Base-by-base conservation (phyloP, 2,329 filamentous ascomycete genomes). In the Pleomassaria siparia region DNA sequence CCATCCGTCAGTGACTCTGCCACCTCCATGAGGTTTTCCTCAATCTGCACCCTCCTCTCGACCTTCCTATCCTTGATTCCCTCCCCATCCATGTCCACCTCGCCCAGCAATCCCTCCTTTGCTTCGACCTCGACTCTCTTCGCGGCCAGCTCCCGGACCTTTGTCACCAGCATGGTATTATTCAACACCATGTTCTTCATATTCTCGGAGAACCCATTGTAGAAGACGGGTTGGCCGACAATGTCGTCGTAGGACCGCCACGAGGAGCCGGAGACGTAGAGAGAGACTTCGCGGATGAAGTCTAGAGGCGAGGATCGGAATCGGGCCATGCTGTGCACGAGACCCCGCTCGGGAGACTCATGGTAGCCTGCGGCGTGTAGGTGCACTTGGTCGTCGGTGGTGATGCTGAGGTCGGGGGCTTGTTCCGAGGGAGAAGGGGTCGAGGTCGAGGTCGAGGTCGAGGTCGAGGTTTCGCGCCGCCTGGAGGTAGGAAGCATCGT, bases 161-260 rank as follows among this genome's bases (percentile, higher is more conserved):
- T 88, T 37, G 75, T 73, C 58, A 86, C 86, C 24, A 99, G 76
- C 55, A 95, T 80, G 0, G 86, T 82, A 28, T 88, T 89, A 13
- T 80, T 84, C 59, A 96, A 75, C 22, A 97, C 87, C 59, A 81
- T 79, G 18, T 77, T 76, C 72, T 88, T 95, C 83, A 99, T 96
- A 49, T 90, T 85, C 55, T 96, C 92, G 22, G 86, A 87, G 73
- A 96, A 99, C 21, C 94, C 94, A 0, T 86, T 75, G 71, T 96
- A 99, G 75, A 92, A 97, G 54, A 51, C 86, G 9, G 91, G 90
- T 69, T 96, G 91, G 18, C 94, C 94, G 60, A 97, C 86, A 53
- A 91, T 81, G 53, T 87, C 78, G 65, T 97, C 90, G 75, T 99
- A 99, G 50, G 89, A 89, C 51, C 94, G 88, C 94, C 94, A 99